Evolutionary conservation across 2,329 filamentous ascomycete species (phyloP), one percentile per base, ranked within the genome.

Genomic region (Teratosphaeria zuluensis): DNA sequence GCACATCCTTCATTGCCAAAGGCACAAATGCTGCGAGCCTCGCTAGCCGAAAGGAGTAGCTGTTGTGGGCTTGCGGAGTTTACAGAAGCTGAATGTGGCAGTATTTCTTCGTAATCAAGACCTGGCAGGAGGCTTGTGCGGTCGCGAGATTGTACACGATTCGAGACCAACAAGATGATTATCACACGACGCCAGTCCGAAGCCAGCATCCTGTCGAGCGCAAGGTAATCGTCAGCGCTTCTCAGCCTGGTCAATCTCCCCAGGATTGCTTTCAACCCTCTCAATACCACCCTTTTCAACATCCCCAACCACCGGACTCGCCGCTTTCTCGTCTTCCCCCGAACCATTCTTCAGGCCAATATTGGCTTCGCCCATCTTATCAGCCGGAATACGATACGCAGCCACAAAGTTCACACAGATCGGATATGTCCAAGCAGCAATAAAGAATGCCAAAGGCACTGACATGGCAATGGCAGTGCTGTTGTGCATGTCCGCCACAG

Each of bases 401-500:
- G 85, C 84, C 4, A 84, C 75, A 64, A 88, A 88, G 72, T 90
- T 90, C 28, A 81, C 77, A 51, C 69, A 72, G 6, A 79, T 55
- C 0, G 76, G 64, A 65, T 80, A 81, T 4, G 67, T 69, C 72
- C 73, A 79, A 0, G 78, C 76, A 0, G 73, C 73, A 62, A 80
- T 54, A 68, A 81, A 74, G 64, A 80, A 80, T 3, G 70, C 70
- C 51, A 87, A 67, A 0, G 87, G 87, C 1, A 90, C 85, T 9
- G 84, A 76, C 83, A 90, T 87, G 4, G 61, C 82, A 46, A 81
- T 74, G 0, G 80, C 82, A 2, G 84, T 87, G 51, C 80, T 74
- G 60, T 84, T 81, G n/a, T 81, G 77, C 58, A 74, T 69, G 68
- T 92, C 88, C 4, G 86, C 83, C 1, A 85, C 86, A 8, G 79